These are phyloP conservation scores for Cucumis melo DNA, from an alignment of 306 rosid species.

Conservation along the genomic window DNA sequence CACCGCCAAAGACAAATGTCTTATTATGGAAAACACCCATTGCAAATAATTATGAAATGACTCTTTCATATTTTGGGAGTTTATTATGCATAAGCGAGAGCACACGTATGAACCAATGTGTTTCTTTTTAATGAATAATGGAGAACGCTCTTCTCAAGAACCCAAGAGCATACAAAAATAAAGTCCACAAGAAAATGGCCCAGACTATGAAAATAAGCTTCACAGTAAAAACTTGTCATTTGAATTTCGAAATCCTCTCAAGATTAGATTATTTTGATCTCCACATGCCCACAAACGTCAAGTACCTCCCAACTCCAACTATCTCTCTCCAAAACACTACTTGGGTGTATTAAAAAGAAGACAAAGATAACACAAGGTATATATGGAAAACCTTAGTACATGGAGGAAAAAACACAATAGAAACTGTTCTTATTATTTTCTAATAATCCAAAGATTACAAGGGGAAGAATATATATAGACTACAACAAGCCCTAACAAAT, in stretches of 20 bases:
- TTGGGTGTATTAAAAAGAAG: no score
- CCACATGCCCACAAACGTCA: background rate
- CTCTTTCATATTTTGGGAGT: background rate
- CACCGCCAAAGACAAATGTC: slow-evolving; percentile 1
- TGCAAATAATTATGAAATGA: background rate
- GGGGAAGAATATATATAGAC: no score
- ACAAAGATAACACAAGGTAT: no score
- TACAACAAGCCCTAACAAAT: no score
- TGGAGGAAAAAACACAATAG: no score
- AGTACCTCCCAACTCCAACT: background rate
- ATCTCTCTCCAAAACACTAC: background rate
- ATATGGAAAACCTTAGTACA: no score
- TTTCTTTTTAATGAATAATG: background rate
- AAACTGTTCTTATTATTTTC: no score
- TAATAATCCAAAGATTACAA: no score
- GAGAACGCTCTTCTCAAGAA: background rate
- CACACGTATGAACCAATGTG: background rate
- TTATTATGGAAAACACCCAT: background rate
- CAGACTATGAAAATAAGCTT: background rate
- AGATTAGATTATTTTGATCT: background rate
- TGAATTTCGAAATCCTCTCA: background rate
- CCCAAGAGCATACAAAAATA: background rate
- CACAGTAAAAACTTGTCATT: background rate
- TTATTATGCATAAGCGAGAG: background rate
- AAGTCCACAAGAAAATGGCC: background rate